Evolutionary conservation across 2,329 filamentous ascomycete genomes (phyloP).

Genomic region (Epichloe elymi): DNA sequence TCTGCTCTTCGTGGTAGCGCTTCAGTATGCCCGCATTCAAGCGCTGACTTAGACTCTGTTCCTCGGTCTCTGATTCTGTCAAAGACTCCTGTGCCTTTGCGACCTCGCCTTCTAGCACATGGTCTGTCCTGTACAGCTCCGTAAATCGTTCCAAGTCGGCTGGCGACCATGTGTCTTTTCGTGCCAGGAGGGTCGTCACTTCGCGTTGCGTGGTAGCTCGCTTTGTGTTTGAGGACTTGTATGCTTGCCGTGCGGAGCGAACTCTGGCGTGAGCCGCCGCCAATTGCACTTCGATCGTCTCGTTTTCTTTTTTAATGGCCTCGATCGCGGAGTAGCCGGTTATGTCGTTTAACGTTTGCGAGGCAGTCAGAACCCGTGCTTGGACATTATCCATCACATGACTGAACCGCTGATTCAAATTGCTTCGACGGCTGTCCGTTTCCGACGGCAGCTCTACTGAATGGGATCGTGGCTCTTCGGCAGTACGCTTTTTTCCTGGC

Average conservation of each 20-base stretch:
- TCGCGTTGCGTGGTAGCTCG: slow-evolving; percentile 88
- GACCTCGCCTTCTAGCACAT: slow-evolving; percentile 82
- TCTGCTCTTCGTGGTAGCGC: slow-evolving; percentile 96
- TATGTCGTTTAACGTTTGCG: slow-evolving; percentile 81
- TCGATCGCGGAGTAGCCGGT: slow-evolving; percentile 93
- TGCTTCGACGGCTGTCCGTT: slow-evolving; percentile 19
- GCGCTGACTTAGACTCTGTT: slow-evolving; percentile 62
- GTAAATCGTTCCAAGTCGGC: slow-evolving; percentile 90
- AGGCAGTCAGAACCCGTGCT: slow-evolving; percentile 69
- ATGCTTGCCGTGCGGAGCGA: slow-evolving; percentile 56
- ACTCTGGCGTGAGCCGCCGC: slow-evolving; percentile 50
- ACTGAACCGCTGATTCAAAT: slow-evolving; percentile 21
- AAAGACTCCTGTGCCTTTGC: slow-evolving; percentile 57
- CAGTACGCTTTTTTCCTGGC: background rate
- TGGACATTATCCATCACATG: slow-evolving; percentile 79
- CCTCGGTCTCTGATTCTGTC: slow-evolving; percentile 60
- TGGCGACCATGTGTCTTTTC: slow-evolving; percentile 86
- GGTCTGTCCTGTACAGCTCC: slow-evolving; percentile 77
- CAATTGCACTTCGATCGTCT: slow-evolving; percentile 47
- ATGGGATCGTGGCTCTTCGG: background rate
- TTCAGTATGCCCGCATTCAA: slow-evolving; percentile 75
- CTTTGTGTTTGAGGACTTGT: slow-evolving; percentile 71
- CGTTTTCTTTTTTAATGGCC: slow-evolving; percentile 66
- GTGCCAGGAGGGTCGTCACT: slow-evolving; percentile 83
- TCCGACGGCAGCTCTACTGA: slow-evolving; percentile 19